phyloP scores from a whole-genome alignment of 768 basidiomycete species.

The Russula foetens region DNA sequence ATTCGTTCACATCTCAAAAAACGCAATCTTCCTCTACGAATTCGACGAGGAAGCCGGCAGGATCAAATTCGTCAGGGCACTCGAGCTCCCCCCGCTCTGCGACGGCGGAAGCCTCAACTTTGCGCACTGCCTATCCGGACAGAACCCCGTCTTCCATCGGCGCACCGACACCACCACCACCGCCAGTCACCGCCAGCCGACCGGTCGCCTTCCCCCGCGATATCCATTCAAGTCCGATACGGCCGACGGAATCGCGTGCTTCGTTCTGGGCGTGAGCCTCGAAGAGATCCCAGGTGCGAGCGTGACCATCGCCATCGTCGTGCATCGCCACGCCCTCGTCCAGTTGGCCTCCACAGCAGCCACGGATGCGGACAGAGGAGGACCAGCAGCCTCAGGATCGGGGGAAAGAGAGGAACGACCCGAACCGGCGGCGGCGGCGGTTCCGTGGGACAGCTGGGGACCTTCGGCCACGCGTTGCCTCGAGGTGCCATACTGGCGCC shows the following conservation, averaged over 20 bases:
- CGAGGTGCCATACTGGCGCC: slow-evolving; percentile 5
- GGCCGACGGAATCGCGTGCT: slow-evolving; percentile 1
- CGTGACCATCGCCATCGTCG: slow-evolving; percentile 6
- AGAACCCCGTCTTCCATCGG: background rate
- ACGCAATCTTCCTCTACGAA: slow-evolving; percentile 1
- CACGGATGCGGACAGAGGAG: too few species aligned
- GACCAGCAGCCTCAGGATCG: background rate
- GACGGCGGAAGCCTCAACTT: slow-evolving; percentile 6
- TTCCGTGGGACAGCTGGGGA: slow-evolving; percentile 4
- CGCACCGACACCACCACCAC: too few species aligned
- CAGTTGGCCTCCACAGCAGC: background rate
- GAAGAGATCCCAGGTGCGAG: slow-evolving; percentile 9
- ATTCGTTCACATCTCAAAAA: background rate
- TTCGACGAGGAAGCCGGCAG: background rate
- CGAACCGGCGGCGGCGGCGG: too few species aligned
- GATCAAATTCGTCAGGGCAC: background rate
- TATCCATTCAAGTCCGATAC: background rate
- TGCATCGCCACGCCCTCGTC: background rate
- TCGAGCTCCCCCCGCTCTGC: slow-evolving; percentile 4
- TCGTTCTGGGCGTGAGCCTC: slow-evolving; percentile 9
- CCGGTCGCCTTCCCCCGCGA: background rate
- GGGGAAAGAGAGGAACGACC: background rate
- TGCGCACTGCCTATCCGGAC: background rate
- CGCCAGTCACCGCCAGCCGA: background rate
- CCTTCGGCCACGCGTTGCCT: background rate